Base-by-base conservation (phyloP, 257 asterid species). In the Scutellaria barbata region DNA sequence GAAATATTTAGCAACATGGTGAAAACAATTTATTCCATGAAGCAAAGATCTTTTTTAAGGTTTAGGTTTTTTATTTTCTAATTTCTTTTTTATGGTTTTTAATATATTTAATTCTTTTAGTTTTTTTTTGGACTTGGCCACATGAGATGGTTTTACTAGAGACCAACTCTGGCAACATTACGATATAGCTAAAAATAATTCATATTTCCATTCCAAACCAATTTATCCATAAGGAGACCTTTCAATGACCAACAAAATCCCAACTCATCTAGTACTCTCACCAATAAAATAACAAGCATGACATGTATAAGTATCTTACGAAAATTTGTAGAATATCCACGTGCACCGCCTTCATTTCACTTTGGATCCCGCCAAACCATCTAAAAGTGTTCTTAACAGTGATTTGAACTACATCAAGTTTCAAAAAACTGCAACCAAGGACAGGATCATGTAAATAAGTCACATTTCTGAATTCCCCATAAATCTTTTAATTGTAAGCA, bases 401-500 rank as follows among this genome's bases (percentile, higher is more conserved):
- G 78, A 94, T 94, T 70, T 94, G 96, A 80, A 94, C 98, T 71
- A 94, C 90, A 83, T 94, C 99, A 56, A 94, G 99, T 88, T 94
- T 88, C 85, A 94, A 84, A 80, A 84, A 94, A 81, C 99, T 94
- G 96, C 86, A 83, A 70, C 59, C 73, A 81, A 84, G 33, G 60
- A 66, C 72, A 77, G 56, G 63, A 72, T 73, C 52, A 41, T 53
- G 17, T 42, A 67, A 20, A 52, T 16, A 33, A 57, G 57, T 75
- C 39, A 48, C 10, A 53, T 47, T 18, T 68, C 22, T 33, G 17
- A 30, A 74, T 60, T 63, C 2, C 16, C 30, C 61, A 5, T 14
- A 18, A 59, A 59, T 25, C n/a, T 10, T 51, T 11, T 18, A 20
- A 54, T 20, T 43, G 50, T 37, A 52, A 48, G 64, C 54, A 66